Conservation (phyloP, 441 rosid species). For the Populus hybrid region DNA sequence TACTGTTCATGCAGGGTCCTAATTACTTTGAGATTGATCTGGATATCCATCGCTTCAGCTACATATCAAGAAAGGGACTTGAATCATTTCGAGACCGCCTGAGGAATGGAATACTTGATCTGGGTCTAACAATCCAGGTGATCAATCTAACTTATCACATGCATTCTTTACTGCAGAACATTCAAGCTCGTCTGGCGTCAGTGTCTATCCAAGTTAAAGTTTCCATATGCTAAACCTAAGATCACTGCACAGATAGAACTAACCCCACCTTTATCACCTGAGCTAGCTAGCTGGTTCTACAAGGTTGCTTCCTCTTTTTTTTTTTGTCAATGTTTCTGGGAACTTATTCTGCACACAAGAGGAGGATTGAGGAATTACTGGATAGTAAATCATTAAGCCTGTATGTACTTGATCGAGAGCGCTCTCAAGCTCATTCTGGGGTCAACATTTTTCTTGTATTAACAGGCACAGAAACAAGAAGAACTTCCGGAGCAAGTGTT, state of each 20-base stretch:
- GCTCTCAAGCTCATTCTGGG: background rate
- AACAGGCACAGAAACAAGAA: constrained; percentile 80
- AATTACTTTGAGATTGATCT: constrained; percentile 93
- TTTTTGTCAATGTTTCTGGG: background rate
- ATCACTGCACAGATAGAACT: background rate
- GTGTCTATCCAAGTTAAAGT: background rate
- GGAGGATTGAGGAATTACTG: background rate
- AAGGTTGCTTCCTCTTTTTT: background rate
- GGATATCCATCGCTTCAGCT: constrained; percentile 90
- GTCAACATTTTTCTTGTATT: background rate
- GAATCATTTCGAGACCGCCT: constrained; percentile 85
- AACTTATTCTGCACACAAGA: background rate
- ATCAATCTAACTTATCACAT: constrained; percentile 5
- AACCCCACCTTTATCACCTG: background rate
- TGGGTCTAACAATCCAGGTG: constrained; percentile 94
- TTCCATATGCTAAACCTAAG: background rate
- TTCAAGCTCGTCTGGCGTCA: background rate
- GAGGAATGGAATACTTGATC: constrained; percentile 65
- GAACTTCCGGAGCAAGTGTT: constrained; percentile 82
- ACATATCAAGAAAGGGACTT: constrained; percentile 80
- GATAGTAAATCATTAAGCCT: background rate
- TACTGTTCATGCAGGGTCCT: constrained; percentile 50
- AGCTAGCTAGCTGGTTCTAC: background rate
- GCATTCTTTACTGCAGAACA: background rate
- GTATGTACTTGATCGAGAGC: background rate